Base-by-base conservation (phyloP, 345 rosid genomes). In the Gossypium australe region DNA sequence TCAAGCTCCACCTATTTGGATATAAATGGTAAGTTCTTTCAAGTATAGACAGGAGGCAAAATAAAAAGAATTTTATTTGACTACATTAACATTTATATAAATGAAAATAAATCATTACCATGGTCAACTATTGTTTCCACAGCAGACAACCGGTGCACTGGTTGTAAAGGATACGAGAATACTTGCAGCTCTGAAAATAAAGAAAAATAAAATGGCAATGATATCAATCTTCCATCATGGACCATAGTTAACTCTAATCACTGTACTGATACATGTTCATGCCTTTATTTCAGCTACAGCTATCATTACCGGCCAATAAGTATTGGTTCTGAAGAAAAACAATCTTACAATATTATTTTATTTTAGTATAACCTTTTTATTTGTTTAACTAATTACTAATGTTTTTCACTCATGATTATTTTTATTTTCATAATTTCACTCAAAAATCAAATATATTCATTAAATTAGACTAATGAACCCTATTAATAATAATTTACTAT, bases 101-200 rank as follows among this genome's bases (percentile, higher is more conserved):
- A 27, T 5, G 41, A 52, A 27, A 51, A 25, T 27, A 47, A 67
- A 47, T 51, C 43, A 68, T 51, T 69, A 69, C 73, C 73, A 17
- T 11, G 60, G 43, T 69, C 58, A 69, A 69, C 73, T 51, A 51
- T 51, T 51, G 45, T 51, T 51, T 51, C 73, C 73, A 69, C 38
- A 0, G 25, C 45, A 51, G 59, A 69, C 44, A 69, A 9, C 60
- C 29, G 59, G 14, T 51, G 58, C 45, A 51, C 45, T 17, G 73
- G 45, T 10, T 51, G 73, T 27, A 27, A 29, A 51, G 73, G 47
- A 69, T 38, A 49, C 18, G 78, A 64, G 27, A 77, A 75, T 45
- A 78, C 64, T 34, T 72, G 80, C 41, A 80, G 75, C 56, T 89
- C 92, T 86, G 85, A 65, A 76, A 71, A 10, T 9, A 73, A 47